Conservation (phyloP, 139 green algal genomes). For the Pleodorina starrii region DNA sequence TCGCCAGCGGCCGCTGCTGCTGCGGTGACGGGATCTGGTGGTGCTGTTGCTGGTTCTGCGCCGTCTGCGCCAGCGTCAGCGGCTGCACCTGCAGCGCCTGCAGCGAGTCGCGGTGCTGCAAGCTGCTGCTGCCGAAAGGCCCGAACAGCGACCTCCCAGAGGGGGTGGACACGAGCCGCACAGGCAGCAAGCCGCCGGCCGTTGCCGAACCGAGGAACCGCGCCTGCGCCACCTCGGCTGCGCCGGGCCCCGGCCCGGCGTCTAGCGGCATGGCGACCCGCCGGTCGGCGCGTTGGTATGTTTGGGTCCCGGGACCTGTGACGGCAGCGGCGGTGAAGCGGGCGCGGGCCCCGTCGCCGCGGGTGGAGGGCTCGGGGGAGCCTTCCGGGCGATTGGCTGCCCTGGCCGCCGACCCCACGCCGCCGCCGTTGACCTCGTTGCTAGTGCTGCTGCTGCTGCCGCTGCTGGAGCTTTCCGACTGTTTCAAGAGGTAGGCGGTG, state of each 20-base stretch:
- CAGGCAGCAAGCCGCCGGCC: background rate
- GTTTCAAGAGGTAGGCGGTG: background rate
- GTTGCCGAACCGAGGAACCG: background rate
- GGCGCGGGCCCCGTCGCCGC: no score
- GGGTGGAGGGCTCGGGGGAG: no score
- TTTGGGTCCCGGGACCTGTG: background rate
- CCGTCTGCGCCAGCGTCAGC: background rate
- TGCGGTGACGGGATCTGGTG: background rate
- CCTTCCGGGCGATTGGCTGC: background rate
- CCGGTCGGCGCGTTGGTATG: background rate
- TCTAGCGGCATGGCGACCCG: background rate
- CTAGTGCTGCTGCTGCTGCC: background rate
- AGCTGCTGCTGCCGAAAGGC: constrained; percentile 26
- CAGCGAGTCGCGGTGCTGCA: constrained; percentile 11
- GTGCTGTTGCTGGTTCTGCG: constrained; percentile 13
- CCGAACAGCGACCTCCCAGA: background rate
- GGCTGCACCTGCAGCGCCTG: background rate
- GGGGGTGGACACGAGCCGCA: background rate
- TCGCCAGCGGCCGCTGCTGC: background rate
- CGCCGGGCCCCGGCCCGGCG: background rate
- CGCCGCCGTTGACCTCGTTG: background rate
- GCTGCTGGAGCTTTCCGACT: background rate
- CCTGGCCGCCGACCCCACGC: background rate
- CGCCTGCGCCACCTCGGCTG: background rate
- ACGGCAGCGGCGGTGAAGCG: no score